These are phyloP conservation scores for Balansia obtecta DNA, from an alignment of 2,329 filamentous ascomycete genomes.

Conservation along the genomic window DNA sequence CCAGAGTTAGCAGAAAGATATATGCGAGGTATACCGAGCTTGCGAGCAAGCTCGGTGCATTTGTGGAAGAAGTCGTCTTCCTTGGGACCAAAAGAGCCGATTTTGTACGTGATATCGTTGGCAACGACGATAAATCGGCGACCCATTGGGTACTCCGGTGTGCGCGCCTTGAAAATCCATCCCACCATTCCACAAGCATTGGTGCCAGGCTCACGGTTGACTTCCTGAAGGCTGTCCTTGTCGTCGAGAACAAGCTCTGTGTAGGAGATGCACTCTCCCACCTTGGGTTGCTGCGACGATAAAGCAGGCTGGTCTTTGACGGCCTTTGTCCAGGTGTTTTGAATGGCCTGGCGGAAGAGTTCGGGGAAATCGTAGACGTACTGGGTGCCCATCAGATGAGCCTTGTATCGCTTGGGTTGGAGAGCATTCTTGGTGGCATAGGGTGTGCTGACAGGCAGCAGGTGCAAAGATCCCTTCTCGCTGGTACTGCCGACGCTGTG, in stretches of 20 bases:
- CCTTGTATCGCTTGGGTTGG: conserved; percentile 98
- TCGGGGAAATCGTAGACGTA: conserved; percentile 99
- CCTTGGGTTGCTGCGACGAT: conserved; percentile 67
- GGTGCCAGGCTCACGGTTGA: conserved; percentile 86
- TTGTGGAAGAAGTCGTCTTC: conserved; percentile 99
- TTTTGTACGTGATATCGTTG: conserved; percentile 99
- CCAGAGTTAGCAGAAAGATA: conserved; percentile 98
- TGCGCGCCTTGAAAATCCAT: conserved; percentile 90
- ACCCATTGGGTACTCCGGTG: conserved; percentile 87
- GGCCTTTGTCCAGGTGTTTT: conserved; percentile 81
- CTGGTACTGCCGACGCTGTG: conserved; percentile 91
- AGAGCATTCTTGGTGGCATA: conserved; percentile 98
- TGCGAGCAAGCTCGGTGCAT: conserved; percentile 91
- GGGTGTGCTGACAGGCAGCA: conserved; percentile 79
- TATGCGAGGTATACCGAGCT: conserved; percentile 89
- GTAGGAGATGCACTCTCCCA: conserved; percentile 87
- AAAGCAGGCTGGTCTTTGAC: conserved; percentile 62
- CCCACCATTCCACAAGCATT: conserved; percentile 98
- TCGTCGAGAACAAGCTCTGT: conserved; percentile 93
- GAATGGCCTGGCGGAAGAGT: conserved; percentile 93
- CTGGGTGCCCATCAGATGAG: conserved; percentile 96
- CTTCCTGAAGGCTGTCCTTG: conserved; percentile 79
- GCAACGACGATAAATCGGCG: conserved; percentile 91
- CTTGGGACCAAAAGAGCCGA: conserved; percentile 90
- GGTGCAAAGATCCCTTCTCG: conserved; percentile 90